A percentile compares a stretch with the other conserved stretches of the same genome.
Conservation (phyloP, 2,329 filamentous ascomycete species). For the Hansfordia pulvinata region DNA sequence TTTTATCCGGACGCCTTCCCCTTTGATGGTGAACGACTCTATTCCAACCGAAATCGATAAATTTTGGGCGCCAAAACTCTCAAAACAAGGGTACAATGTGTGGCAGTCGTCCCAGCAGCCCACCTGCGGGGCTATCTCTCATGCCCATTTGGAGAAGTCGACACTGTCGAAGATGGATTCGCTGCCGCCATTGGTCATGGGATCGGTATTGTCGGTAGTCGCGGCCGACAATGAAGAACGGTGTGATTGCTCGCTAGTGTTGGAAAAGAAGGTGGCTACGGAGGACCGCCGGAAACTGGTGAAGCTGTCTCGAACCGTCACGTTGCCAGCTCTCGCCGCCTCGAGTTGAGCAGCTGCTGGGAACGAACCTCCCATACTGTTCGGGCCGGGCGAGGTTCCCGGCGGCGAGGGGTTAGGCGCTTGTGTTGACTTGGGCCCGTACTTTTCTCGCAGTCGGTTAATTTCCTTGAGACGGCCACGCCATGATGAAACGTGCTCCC, state of each 20-base stretch:
- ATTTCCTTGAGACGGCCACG: conserved; percentile 77
- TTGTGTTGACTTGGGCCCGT: conserved; percentile 28
- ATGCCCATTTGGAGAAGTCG: conserved; percentile 37
- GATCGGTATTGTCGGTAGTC: conserved; percentile 39
- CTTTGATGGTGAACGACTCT: too few relatives aligned
- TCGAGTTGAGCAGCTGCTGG: conserved; percentile 17
- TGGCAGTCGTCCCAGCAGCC: too few relatives aligned
- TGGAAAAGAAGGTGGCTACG: conserved; percentile 51
- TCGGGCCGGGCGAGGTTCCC: conserved; percentile 18
- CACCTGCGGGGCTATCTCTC: too few relatives aligned
- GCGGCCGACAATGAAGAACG: conserved; percentile 44
- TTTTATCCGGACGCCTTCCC: too few relatives aligned
- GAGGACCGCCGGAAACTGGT: conserved; percentile 48
- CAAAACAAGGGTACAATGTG: too few relatives aligned
- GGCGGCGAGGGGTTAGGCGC: conserved; percentile 14
- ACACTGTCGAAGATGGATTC: conserved; percentile 30
- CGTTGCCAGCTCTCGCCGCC: conserved; percentile 27
- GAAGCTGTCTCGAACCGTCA: conserved; percentile 47
- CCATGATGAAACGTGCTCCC: conserved; percentile 83
- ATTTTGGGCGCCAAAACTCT: too few relatives aligned
- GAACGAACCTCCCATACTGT: conserved; percentile 16
- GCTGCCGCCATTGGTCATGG: conserved; percentile 22
- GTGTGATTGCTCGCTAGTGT: conserved; percentile 42
- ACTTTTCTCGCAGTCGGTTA: conserved; percentile 61
- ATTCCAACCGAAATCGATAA: too few relatives aligned